These are phyloP conservation scores for Leccinum pachyderme DNA, from an alignment of 1,284 basidiomycete genomes.

Conservation along the genomic window DNA sequence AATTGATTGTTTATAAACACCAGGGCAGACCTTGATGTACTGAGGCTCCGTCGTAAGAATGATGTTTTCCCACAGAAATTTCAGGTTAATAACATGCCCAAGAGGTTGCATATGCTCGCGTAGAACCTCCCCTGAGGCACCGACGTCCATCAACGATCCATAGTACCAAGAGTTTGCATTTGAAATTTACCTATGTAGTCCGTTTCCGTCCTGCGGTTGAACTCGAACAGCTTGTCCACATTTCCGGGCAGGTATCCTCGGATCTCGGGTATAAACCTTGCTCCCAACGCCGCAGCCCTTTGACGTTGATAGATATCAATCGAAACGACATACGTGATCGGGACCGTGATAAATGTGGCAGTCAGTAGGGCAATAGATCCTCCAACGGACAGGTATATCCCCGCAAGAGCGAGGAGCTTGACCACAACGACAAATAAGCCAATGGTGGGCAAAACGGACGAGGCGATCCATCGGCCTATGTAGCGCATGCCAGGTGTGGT, in stretches of 20 bases:
- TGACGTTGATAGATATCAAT: conserved; percentile 13
- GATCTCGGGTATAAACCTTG: conserved; percentile 21
- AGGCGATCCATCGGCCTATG: conserved; percentile 10
- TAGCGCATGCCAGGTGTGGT: conserved; percentile 26
- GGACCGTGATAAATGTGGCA: conserved; percentile 1
- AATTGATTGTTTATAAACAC: neutral
- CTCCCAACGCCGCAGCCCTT: conserved; percentile 20
- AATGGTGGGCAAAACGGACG: conserved; percentile 12
- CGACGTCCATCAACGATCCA: conserved; percentile 2
- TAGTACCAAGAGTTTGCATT: neutral
- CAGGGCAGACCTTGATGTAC: conserved; percentile 17
- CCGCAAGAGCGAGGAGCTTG: conserved; percentile 7
- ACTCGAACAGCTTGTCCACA: conserved; percentile 22
- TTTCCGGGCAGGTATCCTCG: conserved; percentile 27
- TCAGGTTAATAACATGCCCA: conserved; percentile 28
- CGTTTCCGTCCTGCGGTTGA: conserved; percentile 12
- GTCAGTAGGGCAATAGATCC: conserved; percentile 7
- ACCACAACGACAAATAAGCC: conserved; percentile 14
- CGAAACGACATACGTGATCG: conserved; percentile 3
- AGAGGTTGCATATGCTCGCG: conserved; percentile 14
- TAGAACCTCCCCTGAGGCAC: conserved; percentile 11
- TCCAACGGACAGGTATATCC: conserved; percentile 12
- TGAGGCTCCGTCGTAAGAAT: conserved; percentile 38
- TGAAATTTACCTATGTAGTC: conserved; percentile 27
- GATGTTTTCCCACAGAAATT: conserved; percentile 34